A percentile compares a stretch with the other conserved stretches of the same genome.
phyloP scores from a whole-genome alignment of 495 filamentous ascomycete genomes.

The Chlorociboria aeruginascens region DNA sequence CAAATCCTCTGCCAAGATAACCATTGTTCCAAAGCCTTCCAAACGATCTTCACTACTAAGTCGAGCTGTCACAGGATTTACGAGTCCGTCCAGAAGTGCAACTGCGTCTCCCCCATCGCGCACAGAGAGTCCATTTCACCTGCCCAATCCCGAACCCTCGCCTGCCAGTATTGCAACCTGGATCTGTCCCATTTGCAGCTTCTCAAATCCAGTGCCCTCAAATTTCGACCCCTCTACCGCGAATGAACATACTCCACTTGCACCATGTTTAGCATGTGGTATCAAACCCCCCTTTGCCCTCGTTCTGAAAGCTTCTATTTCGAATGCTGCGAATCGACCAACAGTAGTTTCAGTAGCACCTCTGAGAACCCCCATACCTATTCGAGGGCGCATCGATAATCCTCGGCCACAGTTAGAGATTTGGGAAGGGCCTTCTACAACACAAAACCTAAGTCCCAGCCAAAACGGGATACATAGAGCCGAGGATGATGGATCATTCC shows the following conservation, averaged over 20 bases:
- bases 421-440: not conserved
- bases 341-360: not conserved
- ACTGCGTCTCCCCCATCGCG: constrained; percentile 36
- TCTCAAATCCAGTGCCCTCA: constrained; percentile 88
- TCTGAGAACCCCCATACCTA: constrained; percentile 13
- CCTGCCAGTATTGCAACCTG: constrained; percentile 63
- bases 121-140: constrained; percentile 34
- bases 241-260: constrained; percentile 60
- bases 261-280: constrained; percentile 84
- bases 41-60: constrained; percentile 42
- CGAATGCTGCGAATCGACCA: constrained; percentile 33
- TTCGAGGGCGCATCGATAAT: constrained; percentile 10
- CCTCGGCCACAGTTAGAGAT: constrained; percentile 12
- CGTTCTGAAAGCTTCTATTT: constrained; percentile 74
- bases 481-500: constrained; percentile 30
- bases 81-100: constrained; percentile 29
- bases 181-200: constrained; percentile 95
- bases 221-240: constrained; percentile 81
- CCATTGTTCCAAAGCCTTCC: constrained; percentile 62
- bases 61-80: constrained; percentile 25
- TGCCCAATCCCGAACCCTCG: constrained; percentile 34
- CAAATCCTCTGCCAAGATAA: constrained; percentile 92
- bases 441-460: not conserved
- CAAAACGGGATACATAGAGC: not conserved
- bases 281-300: constrained; percentile 80